These are phyloP conservation scores for Phytophthora chlamydospora DNA, from an alignment of 352 stramenopile species.

Conservation along the genomic window DNA sequence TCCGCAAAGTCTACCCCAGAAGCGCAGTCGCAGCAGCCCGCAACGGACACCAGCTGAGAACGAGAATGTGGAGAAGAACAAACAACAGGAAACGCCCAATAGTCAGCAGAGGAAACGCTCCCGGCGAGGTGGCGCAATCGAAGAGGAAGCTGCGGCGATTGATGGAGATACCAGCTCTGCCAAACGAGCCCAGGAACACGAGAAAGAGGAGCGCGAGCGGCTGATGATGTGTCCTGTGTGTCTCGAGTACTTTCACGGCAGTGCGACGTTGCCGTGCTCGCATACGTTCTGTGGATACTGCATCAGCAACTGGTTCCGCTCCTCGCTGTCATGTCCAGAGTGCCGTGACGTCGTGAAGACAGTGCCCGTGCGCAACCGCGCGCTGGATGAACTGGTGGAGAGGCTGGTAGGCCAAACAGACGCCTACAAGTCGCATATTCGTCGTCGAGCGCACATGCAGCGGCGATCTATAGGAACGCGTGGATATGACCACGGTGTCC, in stretches of 20 bases:
- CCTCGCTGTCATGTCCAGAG: slow-evolving; percentile 77
- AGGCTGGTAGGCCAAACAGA: slow-evolving; percentile 72
- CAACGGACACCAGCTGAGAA: slow-evolving; percentile 16
- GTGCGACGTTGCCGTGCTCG: slow-evolving; percentile 80
- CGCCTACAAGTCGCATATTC: slow-evolving; percentile 55
- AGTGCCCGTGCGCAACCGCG: slow-evolving; percentile 79
- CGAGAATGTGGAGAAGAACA: slow-evolving; percentile 30
- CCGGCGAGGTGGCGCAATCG: slow-evolving; percentile 27
- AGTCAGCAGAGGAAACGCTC: slow-evolving; percentile 50
- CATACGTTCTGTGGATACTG: slow-evolving; percentile 87
- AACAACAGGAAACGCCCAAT: slow-evolving; percentile 25
- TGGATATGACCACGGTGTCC: slow-evolving; percentile 17
- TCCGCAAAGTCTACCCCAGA: slow-evolving; percentile 30
- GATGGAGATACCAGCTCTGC: slow-evolving; percentile 14
- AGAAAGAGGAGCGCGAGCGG: slow-evolving; percentile 60
- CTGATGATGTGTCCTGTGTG: slow-evolving; percentile 85
- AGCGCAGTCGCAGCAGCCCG: slow-evolving; percentile 35
- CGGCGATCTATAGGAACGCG: slow-evolving; percentile 18
- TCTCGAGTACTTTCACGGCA: slow-evolving; percentile 82
- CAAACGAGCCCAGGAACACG: slow-evolving; percentile 28
- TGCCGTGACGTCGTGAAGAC: slow-evolving; percentile 70
- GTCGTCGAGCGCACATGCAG: slow-evolving; percentile 40
- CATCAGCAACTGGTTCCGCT: slow-evolving; percentile 81
- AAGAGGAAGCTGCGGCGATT: slow-evolving; percentile 23
- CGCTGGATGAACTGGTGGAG: slow-evolving; percentile 80